Evolutionary conservation across 2,329 filamentous ascomycete genomes (phyloP), one percentile per base, ranked within the genome.

Genomic region (Venturia oleaginea): DNA sequence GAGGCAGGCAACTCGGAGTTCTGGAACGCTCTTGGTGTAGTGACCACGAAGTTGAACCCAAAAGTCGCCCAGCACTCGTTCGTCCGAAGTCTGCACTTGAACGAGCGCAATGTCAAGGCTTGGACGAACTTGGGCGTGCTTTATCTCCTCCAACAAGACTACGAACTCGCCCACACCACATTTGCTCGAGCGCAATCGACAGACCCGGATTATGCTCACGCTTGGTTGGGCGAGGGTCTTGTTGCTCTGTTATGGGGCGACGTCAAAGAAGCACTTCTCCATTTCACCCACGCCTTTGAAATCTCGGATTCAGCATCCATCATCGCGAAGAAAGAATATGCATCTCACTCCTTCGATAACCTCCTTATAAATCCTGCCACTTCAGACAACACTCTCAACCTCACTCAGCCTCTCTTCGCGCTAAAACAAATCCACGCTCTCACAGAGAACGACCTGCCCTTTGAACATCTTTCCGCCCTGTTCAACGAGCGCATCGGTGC

Each of bases 1-100:
- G 95, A 99, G 75, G 90, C 92, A 7, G 90, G 92, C 62, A 99
- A 97, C 72, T 81, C 91, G 0, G 93, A 97, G 69, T 97, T 97
- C 74, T 99, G 94, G 94, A 97, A 97, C 72, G 88, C 94, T 0
- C 82, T 99, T 2, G 94, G 93, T 61, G 91, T 97, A 3, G 91
- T 90, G 32, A 97, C 94, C 2, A 92, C 91, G 67, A 85, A 86
- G 57, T 82, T 97, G 68, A 97, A 90, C 71, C 89, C 92, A 0
- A 86, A 88, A 65, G 90, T 99, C 1, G 87, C 94, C 0, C 94
- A 99, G 74, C 95, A 99, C 74, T 86, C 94, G 0, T 93, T 99
- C 70, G 89, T 96, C 15, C 84, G 95, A 69, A 96, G 92, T 69
- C 75, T 99, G n/a, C 90, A 95, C 74, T 80, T 99, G 19, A 95